These are phyloP conservation scores for Salix suchowensis DNA, from an alignment of 345 rosid genomes.

Conservation along the genomic window DNA sequence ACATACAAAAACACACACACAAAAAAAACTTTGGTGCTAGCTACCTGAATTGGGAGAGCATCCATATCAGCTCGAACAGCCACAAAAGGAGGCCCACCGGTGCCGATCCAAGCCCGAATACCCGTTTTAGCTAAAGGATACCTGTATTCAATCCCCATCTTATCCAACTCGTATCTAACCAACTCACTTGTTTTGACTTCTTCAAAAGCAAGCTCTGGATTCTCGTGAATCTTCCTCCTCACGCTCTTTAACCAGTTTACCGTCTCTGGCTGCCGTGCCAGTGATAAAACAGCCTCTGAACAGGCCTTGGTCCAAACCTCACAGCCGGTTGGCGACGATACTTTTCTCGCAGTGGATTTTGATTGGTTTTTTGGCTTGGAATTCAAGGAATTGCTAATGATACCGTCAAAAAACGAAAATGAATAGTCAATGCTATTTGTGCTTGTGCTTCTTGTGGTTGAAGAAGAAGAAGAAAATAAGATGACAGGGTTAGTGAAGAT, in stretches of 20 bases:
- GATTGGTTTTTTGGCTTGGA: slow-evolving; percentile 19
- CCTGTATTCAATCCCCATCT: slow-evolving; percentile 17
- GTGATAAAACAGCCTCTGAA: slow-evolving; percentile 31
- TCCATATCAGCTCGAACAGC: slow-evolving; percentile 30
- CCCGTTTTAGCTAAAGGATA: slow-evolving; percentile 27
- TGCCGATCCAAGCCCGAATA: slow-evolving; percentile 17
- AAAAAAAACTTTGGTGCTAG: not conserved
- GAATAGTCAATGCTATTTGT: not conserved
- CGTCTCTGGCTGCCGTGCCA: slow-evolving; percentile 38
- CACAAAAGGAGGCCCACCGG: slow-evolving; percentile 18
- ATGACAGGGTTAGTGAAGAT: not conserved
- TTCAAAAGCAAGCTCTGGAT: slow-evolving; percentile 26
- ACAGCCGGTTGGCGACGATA: slow-evolving; percentile 4
- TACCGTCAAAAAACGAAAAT: slow-evolving; percentile 5
- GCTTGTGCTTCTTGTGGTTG: not conserved
- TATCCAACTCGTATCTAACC: slow-evolving; percentile 21
- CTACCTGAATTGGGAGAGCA: slow-evolving; percentile 23
- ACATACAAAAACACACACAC: not conserved
- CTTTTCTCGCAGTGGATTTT: not conserved
- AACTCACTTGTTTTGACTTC: slow-evolving; percentile 26
- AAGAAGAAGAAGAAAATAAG: not conserved
- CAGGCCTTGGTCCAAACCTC: slow-evolving; percentile 27
- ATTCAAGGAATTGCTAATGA: not conserved
- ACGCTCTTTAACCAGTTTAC: slow-evolving; percentile 19
- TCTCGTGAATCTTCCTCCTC: slow-evolving; percentile 22